Conservation (phyloP, 2,329 filamentous ascomycete genomes). For the Pestalotiopsis sp. region DNA sequence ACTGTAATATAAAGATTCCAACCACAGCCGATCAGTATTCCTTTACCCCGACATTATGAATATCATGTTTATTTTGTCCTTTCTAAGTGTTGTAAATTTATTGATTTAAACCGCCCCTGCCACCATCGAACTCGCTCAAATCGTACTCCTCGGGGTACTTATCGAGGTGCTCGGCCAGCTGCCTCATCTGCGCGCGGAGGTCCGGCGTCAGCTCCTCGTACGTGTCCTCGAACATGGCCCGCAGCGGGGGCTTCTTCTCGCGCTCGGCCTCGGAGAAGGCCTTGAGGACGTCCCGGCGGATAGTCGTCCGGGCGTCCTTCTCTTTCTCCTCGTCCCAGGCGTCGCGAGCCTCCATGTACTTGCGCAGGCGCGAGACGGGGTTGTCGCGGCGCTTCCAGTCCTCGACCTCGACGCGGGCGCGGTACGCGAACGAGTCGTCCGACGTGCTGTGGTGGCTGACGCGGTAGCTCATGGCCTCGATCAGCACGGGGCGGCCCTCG, state of each 20-base stretch:
- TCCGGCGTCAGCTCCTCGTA: constrained; percentile 88
- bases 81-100: neutral
- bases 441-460: constrained; percentile 96
- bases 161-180: constrained; percentile 77
- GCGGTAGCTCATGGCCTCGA: constrained; percentile 98
- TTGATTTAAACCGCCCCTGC: constrained; percentile 61
- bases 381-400: constrained; percentile 94
- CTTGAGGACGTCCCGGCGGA: constrained; percentile 75
- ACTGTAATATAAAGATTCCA: no score
- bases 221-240: constrained; percentile 80
- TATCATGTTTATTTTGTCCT: neutral
- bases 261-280: constrained; percentile 84
- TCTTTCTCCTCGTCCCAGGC: constrained; percentile 87
- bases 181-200: constrained; percentile 69
- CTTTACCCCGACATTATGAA: no score
- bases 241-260: constrained; percentile 75
- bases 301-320: constrained; percentile 65
- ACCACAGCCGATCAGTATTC: no score
- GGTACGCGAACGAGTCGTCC: constrained; percentile 96
- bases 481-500: constrained; percentile 80
- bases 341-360: constrained; percentile 84
- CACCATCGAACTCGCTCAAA: constrained; percentile 73
- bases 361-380: constrained; percentile 79
- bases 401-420: constrained; percentile 89
- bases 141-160: constrained; percentile 94